Evolutionary conservation across 2,329 filamentous ascomycete genomes (phyloP).

Genomic region (Trichoderma simmonsii): DNA sequence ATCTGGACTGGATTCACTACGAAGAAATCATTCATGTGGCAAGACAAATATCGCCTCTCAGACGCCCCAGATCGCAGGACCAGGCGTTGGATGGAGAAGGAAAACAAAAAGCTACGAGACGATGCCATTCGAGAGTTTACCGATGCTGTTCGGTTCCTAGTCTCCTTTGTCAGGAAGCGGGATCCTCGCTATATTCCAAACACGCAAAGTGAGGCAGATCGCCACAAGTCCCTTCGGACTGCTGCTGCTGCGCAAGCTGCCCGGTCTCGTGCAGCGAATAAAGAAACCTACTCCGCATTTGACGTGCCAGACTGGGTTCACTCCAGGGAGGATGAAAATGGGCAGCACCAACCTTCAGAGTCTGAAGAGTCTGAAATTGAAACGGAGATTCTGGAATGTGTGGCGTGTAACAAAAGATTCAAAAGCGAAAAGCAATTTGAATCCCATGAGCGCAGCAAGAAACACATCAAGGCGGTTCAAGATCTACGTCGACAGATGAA

Average conservation of each 20-base stretch:
- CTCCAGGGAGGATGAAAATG: constrained; percentile 51
- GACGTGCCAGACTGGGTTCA: constrained; percentile 74
- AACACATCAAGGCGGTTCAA: constrained; percentile 83
- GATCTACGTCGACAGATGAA: constrained; percentile 79
- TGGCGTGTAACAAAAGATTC: constrained; percentile 75
- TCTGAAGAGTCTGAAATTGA: constrained; percentile 56
- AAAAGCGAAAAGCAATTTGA: constrained; percentile 90
- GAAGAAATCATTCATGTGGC: constrained; percentile 83
- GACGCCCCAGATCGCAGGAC: constrained; percentile 84
- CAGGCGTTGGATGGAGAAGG: constrained; percentile 87
- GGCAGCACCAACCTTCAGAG: constrained; percentile 59
- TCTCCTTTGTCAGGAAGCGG: constrained; percentile 84
- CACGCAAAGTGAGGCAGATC: constrained; percentile 72
- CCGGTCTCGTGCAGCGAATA: constrained; percentile 75
- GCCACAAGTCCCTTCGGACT: constrained; percentile 73
- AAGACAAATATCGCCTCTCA: constrained; percentile 75
- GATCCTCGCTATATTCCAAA: constrained; percentile 82
- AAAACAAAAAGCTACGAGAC: constrained; percentile 81
- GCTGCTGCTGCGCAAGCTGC: constrained; percentile 82
- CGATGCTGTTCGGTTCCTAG: constrained; percentile 80
- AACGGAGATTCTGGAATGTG: constrained; percentile 66
- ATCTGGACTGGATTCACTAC: constrained; percentile 81
- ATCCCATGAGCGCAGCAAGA: constrained; percentile 93
- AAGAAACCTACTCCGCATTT: constrained; percentile 65
- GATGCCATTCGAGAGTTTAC: constrained; percentile 86